phyloP scores from a whole-genome alignment of 768 basidiomycete genomes.

The Xerocomellus dryophilus region DNA sequence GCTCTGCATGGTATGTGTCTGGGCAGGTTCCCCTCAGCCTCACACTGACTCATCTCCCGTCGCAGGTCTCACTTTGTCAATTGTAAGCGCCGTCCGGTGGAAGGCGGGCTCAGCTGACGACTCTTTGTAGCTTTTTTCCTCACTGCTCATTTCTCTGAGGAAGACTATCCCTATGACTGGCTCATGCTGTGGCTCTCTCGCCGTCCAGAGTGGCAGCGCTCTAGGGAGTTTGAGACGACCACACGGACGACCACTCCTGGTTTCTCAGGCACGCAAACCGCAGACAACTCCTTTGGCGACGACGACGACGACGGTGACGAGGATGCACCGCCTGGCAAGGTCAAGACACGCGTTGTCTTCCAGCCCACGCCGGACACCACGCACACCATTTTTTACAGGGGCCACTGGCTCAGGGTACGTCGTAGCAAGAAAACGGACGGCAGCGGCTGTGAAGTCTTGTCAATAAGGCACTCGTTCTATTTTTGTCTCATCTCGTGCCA shows the following conservation, averaged over 20 bases:
- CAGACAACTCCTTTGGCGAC: slow-evolving; percentile 56
- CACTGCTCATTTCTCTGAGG: slow-evolving; percentile 86
- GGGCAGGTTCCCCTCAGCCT: neutral
- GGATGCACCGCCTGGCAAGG: slow-evolving; percentile 50
- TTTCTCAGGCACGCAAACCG: slow-evolving; percentile 42
- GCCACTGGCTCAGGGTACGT: slow-evolving; percentile 79
- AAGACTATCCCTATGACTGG: slow-evolving; percentile 90
- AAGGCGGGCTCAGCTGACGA: slow-evolving; percentile 8
- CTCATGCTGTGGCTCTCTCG: slow-evolving; percentile 88
- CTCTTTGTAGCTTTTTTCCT: slow-evolving; percentile 68
- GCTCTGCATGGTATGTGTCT: slow-evolving; percentile 67
- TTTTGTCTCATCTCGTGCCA: slow-evolving; percentile 9
- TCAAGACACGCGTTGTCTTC: slow-evolving; percentile 80
- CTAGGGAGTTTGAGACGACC: slow-evolving; percentile 86
- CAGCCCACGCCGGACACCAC: slow-evolving; percentile 87
- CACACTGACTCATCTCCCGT: slow-evolving; percentile 10
- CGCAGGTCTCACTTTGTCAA: slow-evolving; percentile 81
- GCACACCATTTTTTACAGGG: slow-evolving; percentile 83
- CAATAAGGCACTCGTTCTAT: slow-evolving; percentile 55
- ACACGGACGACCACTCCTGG: slow-evolving; percentile 68
- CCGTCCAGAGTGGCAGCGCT: slow-evolving; percentile 84
- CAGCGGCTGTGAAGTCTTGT: slow-evolving; percentile 69
- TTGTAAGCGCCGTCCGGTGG: slow-evolving; percentile 48
- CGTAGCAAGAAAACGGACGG: slow-evolving; percentile 66
- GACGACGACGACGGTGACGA: slow-evolving; percentile 47